Base-by-base conservation (phyloP, 2,329 filamentous ascomycete genomes). In the Fusarium sp. region DNA sequence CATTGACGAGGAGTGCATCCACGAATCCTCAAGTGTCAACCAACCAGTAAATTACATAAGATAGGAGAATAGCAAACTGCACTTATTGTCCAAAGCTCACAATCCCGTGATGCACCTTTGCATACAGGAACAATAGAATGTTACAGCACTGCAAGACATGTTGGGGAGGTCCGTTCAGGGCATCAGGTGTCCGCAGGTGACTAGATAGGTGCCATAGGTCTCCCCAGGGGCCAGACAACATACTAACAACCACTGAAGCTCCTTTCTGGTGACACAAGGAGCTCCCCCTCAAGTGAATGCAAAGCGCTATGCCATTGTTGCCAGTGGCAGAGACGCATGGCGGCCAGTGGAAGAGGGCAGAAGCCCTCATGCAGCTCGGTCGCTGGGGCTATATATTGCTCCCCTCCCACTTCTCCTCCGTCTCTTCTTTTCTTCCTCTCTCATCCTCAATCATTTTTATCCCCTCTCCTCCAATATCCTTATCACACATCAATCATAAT, bases 111-210 rank as follows among this genome's bases (percentile, higher is more conserved):
- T 28, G 5, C 20, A 41, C 4, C 28, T 17, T 6, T 3, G 5
- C 1, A 3, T 2, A 28, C 18, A 20, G 14, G 11, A 41, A 55
- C 11, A 41, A 55, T 41, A 30, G 24, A n/a, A 28, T 28, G 2
- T 0, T 5, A n/a, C 1, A 13, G 7, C 1, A 28, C 3, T 5
- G 1, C 2, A 8, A 5, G 20, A 13, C 14, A 5, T 24, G 4
- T 8, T 18, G 15, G 11, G 24, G 11, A 35, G 11, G 2, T 10
- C 35, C 13, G 2, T 18, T 39, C 10, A 28, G 20, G 14, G 14
- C 20, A 28, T 13, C 20, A 55, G 51, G 14, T 55, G 24, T 11
- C 15, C 2, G 20, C 11, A 22, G 35, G 24, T 55, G 35, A 55
- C 51, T n/a, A 8, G 20, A n/a, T 39, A 14, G 3, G 15, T 30